Percentiles rank a stretch among this genome's conserved stretches.
Conservation (phyloP, 2,329 filamentous ascomycete genomes). For the Cephalotrichum gorgonifer region DNA sequence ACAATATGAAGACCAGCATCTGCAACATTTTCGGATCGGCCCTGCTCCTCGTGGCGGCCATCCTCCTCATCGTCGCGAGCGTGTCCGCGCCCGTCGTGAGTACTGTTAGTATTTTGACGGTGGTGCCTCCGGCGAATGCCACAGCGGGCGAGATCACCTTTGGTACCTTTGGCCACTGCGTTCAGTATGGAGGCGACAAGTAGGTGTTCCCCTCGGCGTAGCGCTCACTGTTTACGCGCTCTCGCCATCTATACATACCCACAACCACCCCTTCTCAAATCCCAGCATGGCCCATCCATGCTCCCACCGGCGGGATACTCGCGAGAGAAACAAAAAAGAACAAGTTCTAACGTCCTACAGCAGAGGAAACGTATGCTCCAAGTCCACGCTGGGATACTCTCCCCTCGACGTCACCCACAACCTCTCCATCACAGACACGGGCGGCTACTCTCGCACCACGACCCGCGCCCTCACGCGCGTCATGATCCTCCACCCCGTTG, state of each 20-base stretch:
- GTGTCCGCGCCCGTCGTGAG: slow-evolving; percentile 50
- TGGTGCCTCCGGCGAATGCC: slow-evolving; percentile 31
- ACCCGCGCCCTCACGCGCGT: slow-evolving; percentile 41
- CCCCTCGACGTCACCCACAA: slow-evolving; percentile 32
- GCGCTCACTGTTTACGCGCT: neutral
- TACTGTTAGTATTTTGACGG: slow-evolving; percentile 40
- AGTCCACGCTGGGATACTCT: slow-evolving; percentile 42
- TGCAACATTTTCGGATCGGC: slow-evolving; percentile 46
- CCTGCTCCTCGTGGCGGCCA: slow-evolving; percentile 41
- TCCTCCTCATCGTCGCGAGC: slow-evolving; percentile 47
- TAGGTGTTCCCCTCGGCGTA: slow-evolving; percentile 10
- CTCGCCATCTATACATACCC: too few relatives aligned
- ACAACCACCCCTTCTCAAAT: too few relatives aligned
- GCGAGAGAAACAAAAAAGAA: neutral
- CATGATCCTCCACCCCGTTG: slow-evolving; percentile 54
- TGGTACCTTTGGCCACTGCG: slow-evolving; percentile 53
- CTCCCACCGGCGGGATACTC: too few relatives aligned
- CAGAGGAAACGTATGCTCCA: slow-evolving; percentile 36
- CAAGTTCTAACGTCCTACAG: slow-evolving; percentile 7
- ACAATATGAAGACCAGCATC: slow-evolving; percentile 14
- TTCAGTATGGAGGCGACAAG: slow-evolving; percentile 14
- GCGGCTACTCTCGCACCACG: slow-evolving; percentile 29
- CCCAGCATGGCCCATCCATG: too few relatives aligned
- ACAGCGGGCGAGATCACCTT: slow-evolving; percentile 32
- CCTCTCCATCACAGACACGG: slow-evolving; percentile 28